Evolutionary conservation across 768 basidiomycete genomes (phyloP).

Genomic region (Agrocybe praecox): DNA sequence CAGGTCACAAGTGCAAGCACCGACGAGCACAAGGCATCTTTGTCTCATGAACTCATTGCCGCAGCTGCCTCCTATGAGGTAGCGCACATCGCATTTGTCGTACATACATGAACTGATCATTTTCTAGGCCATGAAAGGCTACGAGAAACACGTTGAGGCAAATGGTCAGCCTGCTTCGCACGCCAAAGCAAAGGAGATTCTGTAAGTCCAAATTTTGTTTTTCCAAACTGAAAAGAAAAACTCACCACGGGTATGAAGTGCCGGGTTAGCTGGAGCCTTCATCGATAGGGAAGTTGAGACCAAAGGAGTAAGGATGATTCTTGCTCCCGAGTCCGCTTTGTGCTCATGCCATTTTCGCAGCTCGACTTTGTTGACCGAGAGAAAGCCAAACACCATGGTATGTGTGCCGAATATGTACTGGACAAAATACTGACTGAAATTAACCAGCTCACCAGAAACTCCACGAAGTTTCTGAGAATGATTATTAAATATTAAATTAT

Average conservation of each 20-base stretch:
- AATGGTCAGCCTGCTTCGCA: conserved; percentile 55
- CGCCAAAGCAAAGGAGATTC: conserved; percentile 56
- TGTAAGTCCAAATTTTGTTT: conserved; percentile 28
- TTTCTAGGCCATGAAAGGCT: conserved; percentile 61
- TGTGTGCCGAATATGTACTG: not conserved
- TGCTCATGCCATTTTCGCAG: conserved; percentile 8
- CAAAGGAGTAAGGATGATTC: conserved; percentile 36
- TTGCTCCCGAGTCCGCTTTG: no score
- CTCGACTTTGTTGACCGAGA: conserved; percentile 31
- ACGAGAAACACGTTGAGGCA: conserved; percentile 49
- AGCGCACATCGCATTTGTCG: not conserved
- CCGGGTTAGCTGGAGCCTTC: conserved; percentile 54
- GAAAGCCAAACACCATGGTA: conserved; percentile 29
- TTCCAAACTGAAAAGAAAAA: not conserved
- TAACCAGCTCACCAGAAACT: conserved; percentile 7
- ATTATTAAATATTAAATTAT: not conserved
- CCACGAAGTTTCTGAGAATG: conserved; percentile 1
- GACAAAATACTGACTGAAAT: not conserved
- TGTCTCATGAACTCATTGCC: conserved; percentile 69
- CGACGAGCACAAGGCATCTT: conserved; percentile 47
- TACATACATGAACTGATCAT: not conserved
- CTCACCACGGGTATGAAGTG: conserved; percentile 30
- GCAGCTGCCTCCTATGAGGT: conserved; percentile 70
- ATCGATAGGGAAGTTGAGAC: conserved; percentile 60
- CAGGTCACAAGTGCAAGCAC: conserved; percentile 47